A percentile compares a stretch with the other conserved stretches of the same genome.
Evolutionary conservation across 176 grass and related monocot genomes (phyloP).

Genomic region (Eragrostis curvula): DNA sequence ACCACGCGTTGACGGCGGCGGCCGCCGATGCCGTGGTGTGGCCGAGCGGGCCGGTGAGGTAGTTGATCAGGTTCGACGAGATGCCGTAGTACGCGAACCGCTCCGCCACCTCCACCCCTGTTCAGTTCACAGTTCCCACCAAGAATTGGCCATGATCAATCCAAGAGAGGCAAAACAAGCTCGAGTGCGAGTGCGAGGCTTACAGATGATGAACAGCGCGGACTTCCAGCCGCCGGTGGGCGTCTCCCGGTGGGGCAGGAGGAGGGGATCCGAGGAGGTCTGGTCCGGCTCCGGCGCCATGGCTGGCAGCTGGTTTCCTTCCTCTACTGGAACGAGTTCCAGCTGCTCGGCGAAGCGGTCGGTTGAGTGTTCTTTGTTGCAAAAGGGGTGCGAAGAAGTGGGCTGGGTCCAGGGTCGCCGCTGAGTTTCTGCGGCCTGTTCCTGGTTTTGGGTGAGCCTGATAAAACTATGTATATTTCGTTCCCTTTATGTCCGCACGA

Average conservation of each 20-base stretch:
- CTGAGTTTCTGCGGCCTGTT: too few species aligned
- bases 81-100: constrained; percentile 66
- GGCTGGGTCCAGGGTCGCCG: too few species aligned
- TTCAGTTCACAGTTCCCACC: background rate
- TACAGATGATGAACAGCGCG: constrained; percentile 61
- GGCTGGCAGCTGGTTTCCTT: background rate
- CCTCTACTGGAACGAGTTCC: too few species aligned
- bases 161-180: background rate
- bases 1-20: constrained; percentile 61
- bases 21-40: constrained; percentile 59
- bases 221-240: constrained; percentile 48
- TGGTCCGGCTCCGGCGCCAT: constrained; percentile 19
- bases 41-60: constrained; percentile 68
- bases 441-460: too few species aligned
- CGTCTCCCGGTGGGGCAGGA: constrained; percentile 6
- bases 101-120: constrained; percentile 69
- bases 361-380: background rate
- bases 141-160: background rate
- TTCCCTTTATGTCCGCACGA: too few species aligned
- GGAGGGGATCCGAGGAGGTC: constrained; percentile 18
- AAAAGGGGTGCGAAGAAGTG: too few species aligned
- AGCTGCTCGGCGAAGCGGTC: background rate
- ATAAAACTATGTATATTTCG: too few species aligned
- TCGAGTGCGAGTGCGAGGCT: background rate
- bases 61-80: constrained; percentile 66